These are phyloP conservation scores for Baeospora myosura DNA, from an alignment of 1,284 basidiomycete species.

Conservation along the genomic window DNA sequence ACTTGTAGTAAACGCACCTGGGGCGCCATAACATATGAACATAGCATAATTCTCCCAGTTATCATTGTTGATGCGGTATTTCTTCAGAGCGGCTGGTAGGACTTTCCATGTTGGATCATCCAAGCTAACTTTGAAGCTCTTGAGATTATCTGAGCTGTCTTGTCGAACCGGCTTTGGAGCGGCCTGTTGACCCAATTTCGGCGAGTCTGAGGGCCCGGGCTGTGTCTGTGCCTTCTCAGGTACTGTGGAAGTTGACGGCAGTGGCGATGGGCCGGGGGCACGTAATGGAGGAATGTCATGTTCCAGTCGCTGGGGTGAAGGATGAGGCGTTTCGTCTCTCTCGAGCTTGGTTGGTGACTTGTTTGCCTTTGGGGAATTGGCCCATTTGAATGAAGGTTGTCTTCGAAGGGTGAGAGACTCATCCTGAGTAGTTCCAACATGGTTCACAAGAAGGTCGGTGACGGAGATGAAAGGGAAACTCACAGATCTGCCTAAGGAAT, in stretches of 20 bases:
- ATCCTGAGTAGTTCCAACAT: constrained; percentile 29
- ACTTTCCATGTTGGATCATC: constrained; percentile 99
- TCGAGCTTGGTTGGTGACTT: constrained; percentile 72
- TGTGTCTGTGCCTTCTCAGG: constrained; percentile 19
- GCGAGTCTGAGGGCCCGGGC: constrained; percentile 26
- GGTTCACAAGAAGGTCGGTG: not conserved
- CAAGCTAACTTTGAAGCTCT: constrained; percentile 84
- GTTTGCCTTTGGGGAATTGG: constrained; percentile 61
- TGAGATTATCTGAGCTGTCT: constrained; percentile 71
- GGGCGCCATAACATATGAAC: constrained; percentile 95
- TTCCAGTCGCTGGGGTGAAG: constrained; percentile 68
- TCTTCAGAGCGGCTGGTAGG: constrained; percentile 93
- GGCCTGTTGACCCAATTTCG: constrained; percentile 20
- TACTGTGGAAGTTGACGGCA: constrained; percentile 15
- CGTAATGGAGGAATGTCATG: constrained; percentile 47
- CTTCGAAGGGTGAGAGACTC: constrained; percentile 45
- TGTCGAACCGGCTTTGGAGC: constrained; percentile 45
- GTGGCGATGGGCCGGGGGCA: constrained; percentile 15
- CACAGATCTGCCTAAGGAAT: constrained; percentile 30
- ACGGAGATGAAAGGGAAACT: not conserved
- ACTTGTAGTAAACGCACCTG: constrained; percentile 53
- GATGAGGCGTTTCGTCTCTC: constrained; percentile 67
- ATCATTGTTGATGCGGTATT: constrained; percentile 98
- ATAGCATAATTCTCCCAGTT: constrained; percentile 99
- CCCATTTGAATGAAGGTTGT: constrained; percentile 79